Evolutionary conservation across 106 monocot species (phyloP).

Genomic region (Triglochin maritima): DNA sequence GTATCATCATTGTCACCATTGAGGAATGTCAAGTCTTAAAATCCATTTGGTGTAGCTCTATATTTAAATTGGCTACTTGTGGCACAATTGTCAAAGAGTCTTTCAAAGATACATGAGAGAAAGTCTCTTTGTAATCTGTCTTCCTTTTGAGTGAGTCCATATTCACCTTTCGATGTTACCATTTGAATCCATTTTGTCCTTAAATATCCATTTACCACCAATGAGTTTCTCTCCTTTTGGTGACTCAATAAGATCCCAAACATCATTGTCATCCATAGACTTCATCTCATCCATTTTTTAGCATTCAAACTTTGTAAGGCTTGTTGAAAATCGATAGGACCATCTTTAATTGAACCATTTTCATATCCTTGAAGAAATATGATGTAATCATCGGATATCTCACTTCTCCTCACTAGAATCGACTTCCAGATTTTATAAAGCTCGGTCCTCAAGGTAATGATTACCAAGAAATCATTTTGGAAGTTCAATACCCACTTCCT

Average conservation of each 20-base stretch:
- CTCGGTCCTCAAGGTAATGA: too few relatives aligned
- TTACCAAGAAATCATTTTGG: too few relatives aligned
- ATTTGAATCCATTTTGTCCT: neutral
- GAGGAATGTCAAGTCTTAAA: too few relatives aligned
- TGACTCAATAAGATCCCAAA: constrained; percentile 3
- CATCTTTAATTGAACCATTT: neutral
- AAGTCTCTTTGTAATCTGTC: constrained; percentile 1
- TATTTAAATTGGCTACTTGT: too few relatives aligned
- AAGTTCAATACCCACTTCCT: too few relatives aligned
- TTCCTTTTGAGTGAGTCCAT: constrained; percentile 8
- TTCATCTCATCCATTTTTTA: neutral
- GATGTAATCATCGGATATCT: neutral
- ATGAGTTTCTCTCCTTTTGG: constrained; percentile 4
- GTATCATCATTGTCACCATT: neutral
- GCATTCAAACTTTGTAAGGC: neutral
- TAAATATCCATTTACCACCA: constrained; percentile 6
- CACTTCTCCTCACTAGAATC: neutral
- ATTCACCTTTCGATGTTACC: constrained; percentile 2
- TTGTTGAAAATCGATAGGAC: neutral
- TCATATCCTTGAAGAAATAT: constrained; percentile 8
- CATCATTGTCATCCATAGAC: constrained; percentile 7
- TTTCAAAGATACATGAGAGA: too few relatives aligned
- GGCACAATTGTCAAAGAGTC: neutral
- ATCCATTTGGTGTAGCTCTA: too few relatives aligned
- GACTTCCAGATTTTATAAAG: too few relatives aligned